Evolutionary conservation across 2,329 filamentous ascomycete genomes (phyloP).

Genomic region (Orbilia blumenaviensis): DNA sequence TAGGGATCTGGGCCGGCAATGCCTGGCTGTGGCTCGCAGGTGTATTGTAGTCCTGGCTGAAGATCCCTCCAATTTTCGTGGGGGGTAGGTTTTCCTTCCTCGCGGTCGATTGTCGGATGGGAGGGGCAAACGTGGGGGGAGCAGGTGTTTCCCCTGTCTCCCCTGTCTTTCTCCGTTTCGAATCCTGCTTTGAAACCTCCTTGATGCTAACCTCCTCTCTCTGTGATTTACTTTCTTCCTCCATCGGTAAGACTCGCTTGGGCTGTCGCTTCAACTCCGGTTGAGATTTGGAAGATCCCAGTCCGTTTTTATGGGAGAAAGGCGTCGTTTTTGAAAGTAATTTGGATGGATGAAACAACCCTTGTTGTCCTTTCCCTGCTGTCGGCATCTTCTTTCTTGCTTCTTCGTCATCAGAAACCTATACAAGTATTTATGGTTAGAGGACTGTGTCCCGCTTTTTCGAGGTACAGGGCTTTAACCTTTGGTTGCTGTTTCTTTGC

Average conservation of each 20-base stretch:
- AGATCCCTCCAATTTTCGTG: conserved; percentile 55
- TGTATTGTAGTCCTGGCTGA: conserved; percentile 51
- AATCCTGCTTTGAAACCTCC: conserved; percentile 74
- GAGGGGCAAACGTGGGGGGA: conserved; percentile 78
- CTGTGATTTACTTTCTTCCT: conserved; percentile 46
- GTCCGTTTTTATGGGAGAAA: conserved; percentile 19
- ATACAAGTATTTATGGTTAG: conserved; percentile 64
- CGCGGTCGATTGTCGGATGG: conserved; percentile 77
- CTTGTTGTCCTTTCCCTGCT: conserved; percentile 15
- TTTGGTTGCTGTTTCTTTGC: conserved; percentile 32
- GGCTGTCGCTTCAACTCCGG: conserved; percentile 45
- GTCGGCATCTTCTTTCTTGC: conserved; percentile 72
- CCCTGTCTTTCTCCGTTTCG: conserved; percentile 82
- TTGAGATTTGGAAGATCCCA: conserved; percentile 20
- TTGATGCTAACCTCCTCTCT: conserved; percentile 55
- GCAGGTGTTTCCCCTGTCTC: conserved; percentile 71
- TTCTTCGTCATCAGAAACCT: conserved; percentile 66
- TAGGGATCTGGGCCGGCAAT: conserved; percentile 50
- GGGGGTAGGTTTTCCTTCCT: conserved; percentile 63
- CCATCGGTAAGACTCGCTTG: conserved; percentile 55
- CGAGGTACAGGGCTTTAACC: background rate
- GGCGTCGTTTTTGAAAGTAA: conserved; percentile 16
- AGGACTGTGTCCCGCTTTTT: background rate
- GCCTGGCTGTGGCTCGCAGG: conserved; percentile 16
- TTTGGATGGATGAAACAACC: conserved; percentile 37